phyloP scores from a whole-genome alignment of 768 basidiomycete species.

The Boletus rubroflammeus region DNA sequence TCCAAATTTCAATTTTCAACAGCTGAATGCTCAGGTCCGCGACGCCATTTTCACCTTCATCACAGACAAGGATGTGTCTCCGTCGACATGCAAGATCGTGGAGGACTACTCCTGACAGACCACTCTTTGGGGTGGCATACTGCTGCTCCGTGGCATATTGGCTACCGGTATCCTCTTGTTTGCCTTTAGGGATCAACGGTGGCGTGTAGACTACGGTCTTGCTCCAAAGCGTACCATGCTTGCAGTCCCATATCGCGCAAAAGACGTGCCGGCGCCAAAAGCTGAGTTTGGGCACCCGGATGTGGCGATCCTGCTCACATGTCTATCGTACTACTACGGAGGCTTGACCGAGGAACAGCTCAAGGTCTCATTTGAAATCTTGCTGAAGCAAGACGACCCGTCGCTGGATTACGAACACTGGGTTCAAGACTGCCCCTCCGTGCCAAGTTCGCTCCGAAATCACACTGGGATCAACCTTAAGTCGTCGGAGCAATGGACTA shows the following conservation, averaged over 20 bases:
- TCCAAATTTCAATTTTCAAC: slow-evolving; percentile 13
- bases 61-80: not conserved
- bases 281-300: slow-evolving; percentile 56
- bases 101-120: slow-evolving; percentile 12
- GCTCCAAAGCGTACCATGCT: slow-evolving; percentile 40
- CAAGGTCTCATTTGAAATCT: slow-evolving; percentile 33
- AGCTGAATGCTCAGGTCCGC: not conserved
- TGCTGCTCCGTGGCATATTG: slow-evolving; percentile 46
- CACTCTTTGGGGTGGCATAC: slow-evolving; percentile 33
- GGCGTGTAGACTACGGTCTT: slow-evolving; percentile 53
- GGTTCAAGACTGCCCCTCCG: slow-evolving; percentile 20
- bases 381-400: slow-evolving; percentile 42
- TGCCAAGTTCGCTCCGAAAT: slow-evolving; percentile 32
- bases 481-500: slow-evolving; percentile 33
- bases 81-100: not conserved
- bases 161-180: slow-evolving; percentile 39
- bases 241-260: slow-evolving; percentile 53
- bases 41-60: not conserved
- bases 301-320: slow-evolving; percentile 43
- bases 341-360: slow-evolving; percentile 42
- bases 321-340: slow-evolving; percentile 46
- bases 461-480: slow-evolving; percentile 42
- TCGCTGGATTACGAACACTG: slow-evolving; percentile 40
- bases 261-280: slow-evolving; percentile 43
- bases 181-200: slow-evolving; percentile 38